Conservation (phyloP, 352 stramenopile species). For the Peronospora tabacina region DNA sequence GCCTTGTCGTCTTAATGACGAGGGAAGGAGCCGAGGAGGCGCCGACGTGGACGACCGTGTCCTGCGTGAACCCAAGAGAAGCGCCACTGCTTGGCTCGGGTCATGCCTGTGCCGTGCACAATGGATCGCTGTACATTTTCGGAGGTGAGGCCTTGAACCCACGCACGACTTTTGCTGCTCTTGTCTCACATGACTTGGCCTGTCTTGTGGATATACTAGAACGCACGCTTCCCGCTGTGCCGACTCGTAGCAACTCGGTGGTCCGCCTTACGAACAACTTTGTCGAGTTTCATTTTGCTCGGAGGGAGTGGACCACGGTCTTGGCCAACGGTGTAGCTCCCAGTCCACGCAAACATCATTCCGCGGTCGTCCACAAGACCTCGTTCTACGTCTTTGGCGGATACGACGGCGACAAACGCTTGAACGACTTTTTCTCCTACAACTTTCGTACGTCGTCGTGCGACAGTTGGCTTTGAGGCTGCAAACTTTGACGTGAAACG, state of each 20-base stretch:
- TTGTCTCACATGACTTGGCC: no score
- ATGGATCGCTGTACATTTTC: constrained; percentile 91
- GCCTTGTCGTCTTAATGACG: constrained; percentile 11
- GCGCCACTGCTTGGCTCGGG: constrained; percentile 87
- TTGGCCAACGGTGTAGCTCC: constrained; percentile 52
- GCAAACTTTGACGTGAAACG: background rate
- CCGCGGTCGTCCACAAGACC: constrained; percentile 87
- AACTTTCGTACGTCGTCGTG: constrained; percentile 70
- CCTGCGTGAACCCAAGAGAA: constrained; percentile 59
- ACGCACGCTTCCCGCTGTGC: constrained; percentile 12
- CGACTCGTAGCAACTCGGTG: constrained; percentile 16
- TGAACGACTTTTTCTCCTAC: constrained; percentile 94
- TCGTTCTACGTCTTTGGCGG: constrained; percentile 92
- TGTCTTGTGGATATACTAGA: constrained; percentile 10
- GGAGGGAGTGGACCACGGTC: constrained; percentile 61
- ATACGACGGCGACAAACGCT: constrained; percentile 87
- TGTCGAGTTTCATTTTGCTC: constrained; percentile 87
- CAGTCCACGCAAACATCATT: constrained; percentile 88
- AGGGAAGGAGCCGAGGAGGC: constrained; percentile 24
- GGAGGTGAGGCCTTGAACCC: constrained; percentile 37
- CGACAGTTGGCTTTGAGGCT: background rate
- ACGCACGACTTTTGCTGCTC: no score
- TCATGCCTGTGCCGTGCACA: constrained; percentile 85
- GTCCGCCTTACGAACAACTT: constrained; percentile 83
- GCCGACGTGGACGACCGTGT: constrained; percentile 58